These are phyloP conservation scores for Apiotrichum veenhuisii DNA, from an alignment of 1,284 basidiomycete genomes.

Conservation along the genomic window DNA sequence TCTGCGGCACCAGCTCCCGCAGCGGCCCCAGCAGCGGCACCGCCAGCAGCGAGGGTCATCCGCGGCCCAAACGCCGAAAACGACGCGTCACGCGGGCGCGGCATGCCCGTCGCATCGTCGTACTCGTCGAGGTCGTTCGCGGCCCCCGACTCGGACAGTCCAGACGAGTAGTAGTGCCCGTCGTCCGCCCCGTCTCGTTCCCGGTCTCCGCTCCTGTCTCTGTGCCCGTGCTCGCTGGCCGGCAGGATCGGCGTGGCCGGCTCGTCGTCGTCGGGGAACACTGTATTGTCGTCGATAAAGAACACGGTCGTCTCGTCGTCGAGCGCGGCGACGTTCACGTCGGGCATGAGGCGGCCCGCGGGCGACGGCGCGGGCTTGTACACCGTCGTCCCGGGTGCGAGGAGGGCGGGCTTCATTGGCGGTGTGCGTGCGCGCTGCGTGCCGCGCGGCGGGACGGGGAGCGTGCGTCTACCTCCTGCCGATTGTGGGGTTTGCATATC, in stretches of 20 bases:
- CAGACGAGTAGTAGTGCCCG: too few relatives aligned
- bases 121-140: background rate
- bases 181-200: too few relatives aligned
- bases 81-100: background rate
- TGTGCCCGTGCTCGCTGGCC: background rate
- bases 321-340: slow-evolving; percentile 10
- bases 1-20: too few relatives aligned
- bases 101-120: background rate
- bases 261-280: background rate
- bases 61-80: background rate
- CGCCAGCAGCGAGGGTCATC: background rate
- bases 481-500: background rate
- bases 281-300: slow-evolving; percentile 17
- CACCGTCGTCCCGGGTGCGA: background rate
- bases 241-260: background rate
- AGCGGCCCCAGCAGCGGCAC: background rate
- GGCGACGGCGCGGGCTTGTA: background rate
- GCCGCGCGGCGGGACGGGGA: background rate
- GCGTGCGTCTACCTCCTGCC: background rate
- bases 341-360: background rate
- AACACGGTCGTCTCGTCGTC: slow-evolving; percentile 18
- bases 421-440: background rate
- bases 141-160: background rate
- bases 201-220: too few relatives aligned
- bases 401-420: background rate